Evolutionary conservation across 2,329 filamentous ascomycete genomes (phyloP).

Genomic region (Neonectria hederae): DNA sequence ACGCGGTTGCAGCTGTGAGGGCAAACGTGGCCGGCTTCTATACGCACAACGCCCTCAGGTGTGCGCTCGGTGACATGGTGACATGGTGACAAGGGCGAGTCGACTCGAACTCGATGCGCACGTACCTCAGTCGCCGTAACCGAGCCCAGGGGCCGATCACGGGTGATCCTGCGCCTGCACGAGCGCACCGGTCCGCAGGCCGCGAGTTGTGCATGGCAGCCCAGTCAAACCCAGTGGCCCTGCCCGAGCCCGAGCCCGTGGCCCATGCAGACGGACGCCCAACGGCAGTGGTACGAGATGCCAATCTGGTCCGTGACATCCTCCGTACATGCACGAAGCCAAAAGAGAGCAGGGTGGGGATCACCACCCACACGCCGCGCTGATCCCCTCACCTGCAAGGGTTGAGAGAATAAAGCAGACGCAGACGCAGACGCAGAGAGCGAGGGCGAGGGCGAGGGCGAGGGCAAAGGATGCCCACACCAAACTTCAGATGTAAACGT

Average conservation of each 20-base stretch:
- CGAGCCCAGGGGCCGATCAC: conserved; percentile 43
- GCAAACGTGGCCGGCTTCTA: conserved; percentile 44
- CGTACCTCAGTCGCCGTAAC: conserved; percentile 26
- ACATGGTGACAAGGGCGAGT: conserved; percentile 29
- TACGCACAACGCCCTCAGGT: conserved; percentile 35
- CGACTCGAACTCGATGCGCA: conserved; percentile 15
- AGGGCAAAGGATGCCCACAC: conserved; percentile 1
- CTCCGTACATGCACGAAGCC: conserved; percentile 29
- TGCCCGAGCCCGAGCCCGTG: conserved; percentile 23
- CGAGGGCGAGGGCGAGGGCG: too few species aligned
- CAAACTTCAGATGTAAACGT: background rate
- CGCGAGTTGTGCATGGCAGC: conserved; percentile 28
- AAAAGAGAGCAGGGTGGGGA: conserved; percentile 36
- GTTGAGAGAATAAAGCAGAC: conserved; percentile 16
- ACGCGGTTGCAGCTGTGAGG: conserved; percentile 20
- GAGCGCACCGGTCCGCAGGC: conserved; percentile 49
- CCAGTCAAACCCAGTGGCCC: conserved; percentile 4
- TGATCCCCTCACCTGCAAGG: conserved; percentile 38
- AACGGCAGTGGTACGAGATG: conserved; percentile 38
- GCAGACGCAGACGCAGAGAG: background rate
- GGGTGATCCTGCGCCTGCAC: conserved; percentile 49
- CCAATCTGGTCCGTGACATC: conserved; percentile 28
- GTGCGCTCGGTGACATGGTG: conserved; percentile 31
- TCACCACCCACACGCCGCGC: conserved; percentile 25
- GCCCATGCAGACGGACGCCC: conserved; percentile 32